Conservation (phyloP, 805 yeast species). For the Ogataea degrootiae region DNA sequence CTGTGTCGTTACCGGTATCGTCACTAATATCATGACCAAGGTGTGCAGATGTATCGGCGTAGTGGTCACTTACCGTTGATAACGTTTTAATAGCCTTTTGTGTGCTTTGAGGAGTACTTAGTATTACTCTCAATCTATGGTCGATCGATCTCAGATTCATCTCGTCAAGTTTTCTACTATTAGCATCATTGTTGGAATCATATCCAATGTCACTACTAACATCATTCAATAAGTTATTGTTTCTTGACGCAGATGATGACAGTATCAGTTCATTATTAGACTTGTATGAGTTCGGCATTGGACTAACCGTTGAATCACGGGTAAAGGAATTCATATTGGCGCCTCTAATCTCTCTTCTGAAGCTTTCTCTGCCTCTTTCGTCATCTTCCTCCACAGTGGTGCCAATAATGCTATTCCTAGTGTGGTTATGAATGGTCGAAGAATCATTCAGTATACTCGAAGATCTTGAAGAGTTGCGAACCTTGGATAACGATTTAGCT, state of each 20-base stretch:
- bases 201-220: too few relatives aligned
- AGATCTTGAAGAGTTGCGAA: constrained; percentile 14
- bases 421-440: constrained; percentile 1
- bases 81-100: too few relatives aligned
- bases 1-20: too few relatives aligned
- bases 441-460: constrained; percentile 6
- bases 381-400: background rate
- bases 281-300: too few relatives aligned
- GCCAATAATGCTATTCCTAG: too few relatives aligned
- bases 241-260: background rate
- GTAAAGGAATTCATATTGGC: background rate
- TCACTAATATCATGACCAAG: too few relatives aligned
- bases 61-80: too few relatives aligned
- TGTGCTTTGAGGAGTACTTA: too few relatives aligned
- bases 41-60: too few relatives aligned
- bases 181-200: background rate
- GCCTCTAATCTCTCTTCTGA: background rate
- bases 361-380: background rate
- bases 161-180: background rate
- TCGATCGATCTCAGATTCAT: background rate
- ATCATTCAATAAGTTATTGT: background rate
- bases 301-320: constrained; percentile 2
- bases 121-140: background rate
- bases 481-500: constrained; percentile 9
- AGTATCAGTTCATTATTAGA: too few relatives aligned